Conservation (phyloP, 2,329 filamentous ascomycete species). For the Fusarium piperis region DNA sequence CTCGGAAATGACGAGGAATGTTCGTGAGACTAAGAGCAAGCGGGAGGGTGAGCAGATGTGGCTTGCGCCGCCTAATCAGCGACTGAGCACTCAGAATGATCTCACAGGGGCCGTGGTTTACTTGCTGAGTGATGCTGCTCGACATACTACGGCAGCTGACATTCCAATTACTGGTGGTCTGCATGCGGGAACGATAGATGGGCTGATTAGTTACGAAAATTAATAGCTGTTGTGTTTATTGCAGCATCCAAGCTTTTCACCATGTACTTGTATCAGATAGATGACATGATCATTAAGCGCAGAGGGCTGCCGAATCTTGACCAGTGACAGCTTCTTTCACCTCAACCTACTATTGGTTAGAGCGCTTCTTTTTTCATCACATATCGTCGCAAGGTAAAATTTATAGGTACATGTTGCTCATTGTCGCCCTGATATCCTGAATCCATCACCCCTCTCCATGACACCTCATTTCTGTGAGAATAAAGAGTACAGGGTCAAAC, state of each 20-base stretch:
- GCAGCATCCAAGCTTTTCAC: background rate
- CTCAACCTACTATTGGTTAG: too few species aligned
- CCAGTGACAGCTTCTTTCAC: too few species aligned
- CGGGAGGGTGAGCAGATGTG: slow-evolving; percentile 50
- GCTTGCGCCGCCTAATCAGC: slow-evolving; percentile 50
- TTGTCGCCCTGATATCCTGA: background rate
- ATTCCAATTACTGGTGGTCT: slow-evolving; percentile 57
- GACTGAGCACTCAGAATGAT: slow-evolving; percentile 54
- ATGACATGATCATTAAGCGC: too few species aligned
- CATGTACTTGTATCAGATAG: too few species aligned
- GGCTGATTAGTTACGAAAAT: slow-evolving; percentile 47
- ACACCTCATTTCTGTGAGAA: background rate
- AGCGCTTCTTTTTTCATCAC: too few species aligned
- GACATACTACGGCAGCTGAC: slow-evolving; percentile 55
- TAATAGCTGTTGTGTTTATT: background rate
- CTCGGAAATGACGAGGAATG: slow-evolving; percentile 48
- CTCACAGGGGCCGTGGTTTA: slow-evolving; percentile 55
- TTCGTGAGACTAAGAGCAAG: slow-evolving; percentile 45
- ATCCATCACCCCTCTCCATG: background rate
- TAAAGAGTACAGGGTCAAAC: background rate
- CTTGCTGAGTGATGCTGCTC: slow-evolving; percentile 54
- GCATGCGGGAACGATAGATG: slow-evolving; percentile 51
- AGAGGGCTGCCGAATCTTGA: too few species aligned
- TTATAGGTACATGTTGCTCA: background rate
- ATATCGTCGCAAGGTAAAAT: background rate